Evolutionary conservation across 169 alveolate genomes (phyloP), one percentile per base, ranked within the genome.

Genomic region (Cryptosporidium tyzzeri): DNA sequence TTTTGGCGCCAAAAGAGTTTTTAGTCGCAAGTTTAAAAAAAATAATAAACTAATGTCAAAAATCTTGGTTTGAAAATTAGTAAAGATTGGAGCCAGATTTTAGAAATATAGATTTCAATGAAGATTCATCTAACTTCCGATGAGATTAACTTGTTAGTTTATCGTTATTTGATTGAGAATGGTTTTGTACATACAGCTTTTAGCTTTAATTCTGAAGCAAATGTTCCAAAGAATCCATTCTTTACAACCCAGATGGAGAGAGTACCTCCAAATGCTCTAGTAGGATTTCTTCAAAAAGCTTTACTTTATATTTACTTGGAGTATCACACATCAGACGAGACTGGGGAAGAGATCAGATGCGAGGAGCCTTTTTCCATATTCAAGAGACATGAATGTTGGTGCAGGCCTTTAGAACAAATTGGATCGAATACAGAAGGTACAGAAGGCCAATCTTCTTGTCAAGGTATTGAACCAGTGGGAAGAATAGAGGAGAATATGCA

Each of bases 231-330:
- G 74, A 95, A 95, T 37, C 95, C 97, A 16, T 95, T 91, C 84
- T 95, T 93, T 71, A 74, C 85, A 71, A 91, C 95, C 67, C 97
- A 95, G 86, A 94, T 93, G 58, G 97, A 95, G 50, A 95, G 91
- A 71, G 86, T 95, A 33, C 97, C 97, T 29, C 95, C 96, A 16
- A 93, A 93, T 84, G 97, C 97, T 33, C 84, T 95, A 59, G 95
- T 95, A 35, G 93, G 97, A 21, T 93, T 95, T 35, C 91, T 95
- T 87, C 97, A 95, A 91, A 95, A 95, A 91, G 97, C 97, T n/a
- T 84, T 95, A 92, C 92, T 95, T 41, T 95, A 92, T 86, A 93
- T 95, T 41, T 95, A 94, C 71, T 71, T 95, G 48, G 97, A 95
- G 86, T 95, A 93, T 68, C 97, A 95, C 92, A 95, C 97, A 14